phyloP scores from a whole-genome alignment of 225 moss, liverwort and hornwort genomes.

The Takakia lepidozioides region DNA sequence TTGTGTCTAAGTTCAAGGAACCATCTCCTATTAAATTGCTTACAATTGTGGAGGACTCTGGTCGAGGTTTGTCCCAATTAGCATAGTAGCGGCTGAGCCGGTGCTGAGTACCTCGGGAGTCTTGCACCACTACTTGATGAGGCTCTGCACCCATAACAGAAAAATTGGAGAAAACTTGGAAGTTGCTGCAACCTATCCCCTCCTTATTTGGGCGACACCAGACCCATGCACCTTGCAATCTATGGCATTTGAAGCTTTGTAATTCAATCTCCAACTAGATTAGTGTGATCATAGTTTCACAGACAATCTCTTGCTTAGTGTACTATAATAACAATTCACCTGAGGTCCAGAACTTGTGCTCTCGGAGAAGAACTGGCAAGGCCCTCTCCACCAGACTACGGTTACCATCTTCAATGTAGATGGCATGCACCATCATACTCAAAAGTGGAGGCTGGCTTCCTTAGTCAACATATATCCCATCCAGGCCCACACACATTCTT shows the following conservation, averaged over 20 bases:
- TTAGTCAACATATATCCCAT: slow-evolving; percentile 13
- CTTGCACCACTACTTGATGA: slow-evolving; percentile 46
- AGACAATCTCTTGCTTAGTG: too few species aligned
- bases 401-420: slow-evolving; percentile 52
- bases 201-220: too few species aligned
- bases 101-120: slow-evolving; percentile 37
- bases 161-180: too few species aligned
- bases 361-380: slow-evolving; percentile 47
- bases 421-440: slow-evolving; percentile 65
- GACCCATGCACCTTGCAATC: too few species aligned
- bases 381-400: slow-evolving; percentile 34
- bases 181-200: too few species aligned
- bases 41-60: slow-evolving; percentile 80
- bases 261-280: too few species aligned
- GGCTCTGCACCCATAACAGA: slow-evolving; percentile 26
- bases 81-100: slow-evolving; percentile 73
- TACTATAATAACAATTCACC: too few species aligned
- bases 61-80: slow-evolving; percentile 65
- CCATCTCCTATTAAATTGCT: too few species aligned
- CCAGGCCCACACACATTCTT: not conserved
- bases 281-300: too few species aligned
- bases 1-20: too few species aligned
- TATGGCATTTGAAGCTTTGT: too few species aligned
- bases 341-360: slow-evolving; percentile 62
- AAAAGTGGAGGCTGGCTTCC: slow-evolving; percentile 82